Evolutionary conservation across 192 early-diverging fungal species (phyloP).

Genomic region (Thoreauomyces humboldtii): DNA sequence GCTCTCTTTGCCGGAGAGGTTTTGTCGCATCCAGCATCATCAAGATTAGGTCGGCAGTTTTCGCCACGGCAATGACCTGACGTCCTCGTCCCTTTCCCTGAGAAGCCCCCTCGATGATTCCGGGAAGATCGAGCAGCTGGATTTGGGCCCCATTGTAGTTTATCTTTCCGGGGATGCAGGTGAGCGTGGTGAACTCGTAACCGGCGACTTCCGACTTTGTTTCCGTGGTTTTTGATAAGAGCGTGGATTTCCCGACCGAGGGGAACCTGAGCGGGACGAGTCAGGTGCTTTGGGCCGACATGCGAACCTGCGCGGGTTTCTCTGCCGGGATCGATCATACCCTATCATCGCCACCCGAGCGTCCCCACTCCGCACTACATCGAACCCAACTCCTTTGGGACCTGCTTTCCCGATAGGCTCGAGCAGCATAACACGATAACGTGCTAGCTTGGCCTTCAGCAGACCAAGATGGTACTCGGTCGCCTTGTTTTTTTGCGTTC

Average conservation of each 20-base stretch:
- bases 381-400: slow-evolving; percentile 80
- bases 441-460: slow-evolving; percentile 91
- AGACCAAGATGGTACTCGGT: slow-evolving; percentile 97
- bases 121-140: slow-evolving; percentile 96
- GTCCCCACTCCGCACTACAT: slow-evolving; percentile 96
- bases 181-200: slow-evolving; percentile 93
- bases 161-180: slow-evolving; percentile 93
- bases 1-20: slow-evolving; percentile 72
- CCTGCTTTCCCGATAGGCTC: slow-evolving; percentile 47
- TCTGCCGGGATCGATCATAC: slow-evolving; percentile 6
- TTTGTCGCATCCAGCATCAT: slow-evolving; percentile 99
- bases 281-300: neutral
- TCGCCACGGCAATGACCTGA: slow-evolving; percentile 94
- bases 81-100: slow-evolving; percentile 97
- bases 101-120: slow-evolving; percentile 97
- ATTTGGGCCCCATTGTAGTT: slow-evolving; percentile 94
- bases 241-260: slow-evolving; percentile 98
- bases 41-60: slow-evolving; percentile 92
- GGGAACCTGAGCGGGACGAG: slow-evolving; percentile 75
- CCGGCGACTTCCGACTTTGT: slow-evolving; percentile 81
- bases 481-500: slow-evolving; percentile 99
- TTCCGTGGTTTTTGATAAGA: slow-evolving; percentile 87
- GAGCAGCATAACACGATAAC: slow-evolving; percentile 50
- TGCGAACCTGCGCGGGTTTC: no score
- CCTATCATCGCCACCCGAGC: slow-evolving; percentile 93